Evolutionary conservation across 169 alveolate species (phyloP), one percentile per base, ranked within the genome.

Genomic region (Plasmodium ovale): DNA sequence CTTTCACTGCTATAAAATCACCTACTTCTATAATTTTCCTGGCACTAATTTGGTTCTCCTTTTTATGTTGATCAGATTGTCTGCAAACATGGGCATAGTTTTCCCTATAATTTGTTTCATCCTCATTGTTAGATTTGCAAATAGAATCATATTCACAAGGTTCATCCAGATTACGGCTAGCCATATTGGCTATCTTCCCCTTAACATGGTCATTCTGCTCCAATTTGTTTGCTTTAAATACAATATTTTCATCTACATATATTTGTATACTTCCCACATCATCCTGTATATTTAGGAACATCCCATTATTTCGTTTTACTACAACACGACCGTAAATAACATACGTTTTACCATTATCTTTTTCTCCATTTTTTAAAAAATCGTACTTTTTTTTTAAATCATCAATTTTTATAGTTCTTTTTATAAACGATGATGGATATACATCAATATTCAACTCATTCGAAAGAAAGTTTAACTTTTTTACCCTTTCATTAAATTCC

Each of bases 1-100:
- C 94, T 42, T 73, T 53, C 27, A 87, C 87, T 4, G 87, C 91
- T 35, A 91, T 39, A 35, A 91, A 68, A 72, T 91, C 94, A 14
- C 94, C 94, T 7, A 91, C 53, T 64, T 91, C 92, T 16, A 91
- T 29, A 54, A 87, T 84, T 47, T 84, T 84, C 33, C 91, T 64
- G 12, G 68, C 91, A 2, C 3, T 59, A 44, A 84, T 21, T 65
- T 54, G 21, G 47, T 77, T 35, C 2, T 2, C 29, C 3, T 56
- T 72, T 60, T 23, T 60, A 27, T 37, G 33, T 27, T 31, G 9
- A 47, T 77, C 68, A 16, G 39, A 23, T 23, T 77, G 35, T 31
- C 16, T 21, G 23, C 21, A 37, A 12, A 12, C 14, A 53, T 31
- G 19, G 9, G 14, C 10, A 33, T 27, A 23, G 14, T 67, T 27